Conservation (phyloP, 176 grass and related monocot genomes). For the Oryza brachyantha region DNA sequence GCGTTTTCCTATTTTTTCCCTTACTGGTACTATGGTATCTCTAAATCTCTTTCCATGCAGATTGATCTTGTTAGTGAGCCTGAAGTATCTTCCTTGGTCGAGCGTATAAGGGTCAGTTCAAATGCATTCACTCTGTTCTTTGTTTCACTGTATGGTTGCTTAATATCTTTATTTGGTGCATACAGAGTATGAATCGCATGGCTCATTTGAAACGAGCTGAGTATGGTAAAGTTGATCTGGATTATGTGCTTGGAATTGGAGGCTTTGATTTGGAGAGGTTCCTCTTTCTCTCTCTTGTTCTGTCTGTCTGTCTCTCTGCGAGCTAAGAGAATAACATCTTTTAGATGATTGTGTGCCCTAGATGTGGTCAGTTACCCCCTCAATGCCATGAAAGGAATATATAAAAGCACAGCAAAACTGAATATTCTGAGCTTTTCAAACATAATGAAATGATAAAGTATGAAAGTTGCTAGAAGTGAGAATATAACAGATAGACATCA, state of each 20-base stretch:
- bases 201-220: slow-evolving; percentile 84
- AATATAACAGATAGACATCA: neutral
- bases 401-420: neutral
- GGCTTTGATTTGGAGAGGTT: slow-evolving; percentile 99
- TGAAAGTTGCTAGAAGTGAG: neutral
- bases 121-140: neutral
- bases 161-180: slow-evolving; percentile 35
- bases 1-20: neutral
- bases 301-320: neutral
- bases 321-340: neutral
- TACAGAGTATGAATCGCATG: slow-evolving; percentile 89
- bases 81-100: slow-evolving; percentile 77
- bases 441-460: neutral
- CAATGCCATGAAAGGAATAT: neutral
- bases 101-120: slow-evolving; percentile 68
- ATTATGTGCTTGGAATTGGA: slow-evolving; percentile 99
- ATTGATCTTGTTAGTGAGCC: slow-evolving; percentile 87
- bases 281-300: slow-evolving; percentile 32
- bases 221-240: slow-evolving; percentile 89
- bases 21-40: neutral
- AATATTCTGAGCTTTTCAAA: neutral
- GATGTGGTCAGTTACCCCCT: neutral
- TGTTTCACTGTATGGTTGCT: neutral
- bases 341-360: neutral
- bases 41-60: slow-evolving; percentile 48